Conservation (phyloP, 2,329 filamentous ascomycete species). For the Paradendryphiella salina region DNA sequence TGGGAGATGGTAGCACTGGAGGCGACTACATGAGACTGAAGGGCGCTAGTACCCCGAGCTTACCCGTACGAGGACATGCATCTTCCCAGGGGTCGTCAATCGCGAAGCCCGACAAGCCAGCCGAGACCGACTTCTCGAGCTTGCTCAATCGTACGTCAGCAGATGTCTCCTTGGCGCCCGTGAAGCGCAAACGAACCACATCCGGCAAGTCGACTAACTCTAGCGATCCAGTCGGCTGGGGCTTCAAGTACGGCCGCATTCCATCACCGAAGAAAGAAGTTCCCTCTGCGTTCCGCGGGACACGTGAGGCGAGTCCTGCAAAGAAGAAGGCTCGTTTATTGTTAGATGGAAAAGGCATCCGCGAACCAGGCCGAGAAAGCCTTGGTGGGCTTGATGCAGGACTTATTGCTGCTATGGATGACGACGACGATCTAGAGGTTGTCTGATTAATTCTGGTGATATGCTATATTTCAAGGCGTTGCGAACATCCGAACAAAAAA, state of each 20-base stretch:
- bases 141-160: constrained; percentile 51
- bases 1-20: constrained; percentile 65
- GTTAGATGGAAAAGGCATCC: constrained; percentile 54
- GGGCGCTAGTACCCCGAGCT: constrained; percentile 21
- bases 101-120: constrained; percentile 21
- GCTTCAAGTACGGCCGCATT: constrained; percentile 48
- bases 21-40: constrained; percentile 67
- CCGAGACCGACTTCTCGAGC: constrained; percentile 45
- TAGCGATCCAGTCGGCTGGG: constrained; percentile 52
- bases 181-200: constrained; percentile 49
- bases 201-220: constrained; percentile 38
- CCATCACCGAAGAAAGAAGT: constrained; percentile 42
- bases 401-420: constrained; percentile 45
- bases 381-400: constrained; percentile 43
- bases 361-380: constrained; percentile 55
- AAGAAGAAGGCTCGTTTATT: constrained; percentile 56
- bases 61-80: constrained; percentile 25
- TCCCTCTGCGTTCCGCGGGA: constrained; percentile 31
- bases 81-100: constrained; percentile 21
- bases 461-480: constrained; percentile 24
- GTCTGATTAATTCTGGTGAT: constrained; percentile 33
- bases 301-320: constrained; percentile 43
- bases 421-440: constrained; percentile 55
- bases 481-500: constrained; percentile 3
- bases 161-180: constrained; percentile 49